Conservation (phyloP, 805 yeast species). For the Saccharomycodes ludwigii region DNA sequence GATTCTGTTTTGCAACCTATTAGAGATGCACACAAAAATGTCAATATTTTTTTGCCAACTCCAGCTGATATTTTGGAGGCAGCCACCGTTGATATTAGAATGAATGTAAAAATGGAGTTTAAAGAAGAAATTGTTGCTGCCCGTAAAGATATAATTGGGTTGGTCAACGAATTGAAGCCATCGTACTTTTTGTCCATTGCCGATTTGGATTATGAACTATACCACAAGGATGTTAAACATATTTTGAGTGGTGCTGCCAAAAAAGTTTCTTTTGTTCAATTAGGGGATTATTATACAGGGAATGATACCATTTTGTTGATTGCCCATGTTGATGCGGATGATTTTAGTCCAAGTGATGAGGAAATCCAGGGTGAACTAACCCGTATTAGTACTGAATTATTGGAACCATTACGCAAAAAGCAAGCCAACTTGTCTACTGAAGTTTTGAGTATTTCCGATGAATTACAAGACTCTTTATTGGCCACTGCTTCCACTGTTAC, state of each 20-base stretch:
- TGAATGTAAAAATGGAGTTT: constrained; percentile 39
- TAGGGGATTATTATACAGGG: constrained; percentile 36
- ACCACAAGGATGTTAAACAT: constrained; percentile 18
- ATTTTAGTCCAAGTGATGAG: constrained; percentile 57
- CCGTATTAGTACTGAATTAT: constrained; percentile 35
- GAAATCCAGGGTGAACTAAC: constrained; percentile 46
- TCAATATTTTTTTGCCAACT: constrained; percentile 37
- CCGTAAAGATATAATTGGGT: constrained; percentile 58
- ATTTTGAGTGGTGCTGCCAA: constrained; percentile 18
- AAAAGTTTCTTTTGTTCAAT: constrained; percentile 46
- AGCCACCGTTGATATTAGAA: constrained; percentile 44
- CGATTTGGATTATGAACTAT: constrained; percentile 47
- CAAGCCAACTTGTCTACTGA: constrained; percentile 41
- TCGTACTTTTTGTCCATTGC: constrained; percentile 40
- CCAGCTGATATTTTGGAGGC: constrained; percentile 32
- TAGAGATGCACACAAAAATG: constrained; percentile 27
- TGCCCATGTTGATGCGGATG: constrained; percentile 38
- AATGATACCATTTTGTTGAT: constrained; percentile 43
- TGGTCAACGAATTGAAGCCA: constrained; percentile 67
- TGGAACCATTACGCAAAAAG: constrained; percentile 46
- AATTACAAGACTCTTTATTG: constrained; percentile 37
- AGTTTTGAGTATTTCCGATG: constrained; percentile 37
- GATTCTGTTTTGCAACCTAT: constrained; percentile 32
- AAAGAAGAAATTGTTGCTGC: constrained; percentile 44
- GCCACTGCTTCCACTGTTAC: constrained; percentile 11